phyloP scores from a whole-genome alignment of 805 yeast genomes.

The Teunomyces lycoperdinae region DNA sequence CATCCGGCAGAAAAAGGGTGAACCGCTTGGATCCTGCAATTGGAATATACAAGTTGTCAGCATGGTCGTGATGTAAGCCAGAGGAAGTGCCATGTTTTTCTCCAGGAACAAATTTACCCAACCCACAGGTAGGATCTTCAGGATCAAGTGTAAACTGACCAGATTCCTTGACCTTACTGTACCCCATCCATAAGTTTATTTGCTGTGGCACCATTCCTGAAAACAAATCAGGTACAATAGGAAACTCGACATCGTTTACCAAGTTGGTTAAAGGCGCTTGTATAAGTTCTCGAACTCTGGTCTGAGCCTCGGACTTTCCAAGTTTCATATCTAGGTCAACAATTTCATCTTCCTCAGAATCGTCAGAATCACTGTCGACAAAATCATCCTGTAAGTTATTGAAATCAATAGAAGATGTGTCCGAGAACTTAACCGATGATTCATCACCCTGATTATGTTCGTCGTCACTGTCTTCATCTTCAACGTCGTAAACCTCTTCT shows the following conservation, averaged over 20 bases:
- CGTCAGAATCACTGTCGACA: conserved; percentile 27
- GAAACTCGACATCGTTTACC: conserved; percentile 23
- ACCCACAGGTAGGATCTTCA: conserved; percentile 24
- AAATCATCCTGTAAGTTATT: conserved; percentile 49
- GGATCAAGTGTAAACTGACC: conserved; percentile 10
- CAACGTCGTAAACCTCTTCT: conserved; percentile 8
- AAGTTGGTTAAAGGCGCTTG: conserved; percentile 62
- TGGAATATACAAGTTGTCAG: conserved; percentile 69
- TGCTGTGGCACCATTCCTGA: conserved; percentile 58
- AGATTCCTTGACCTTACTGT: conserved; percentile 18
- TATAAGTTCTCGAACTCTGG: conserved; percentile 47
- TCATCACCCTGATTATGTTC: conserved; percentile 7
- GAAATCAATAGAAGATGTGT: conserved; percentile 42
- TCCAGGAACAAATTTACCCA: conserved; percentile 58
- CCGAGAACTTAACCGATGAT: conserved; percentile 22
- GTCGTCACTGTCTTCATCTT: conserved; percentile 11
- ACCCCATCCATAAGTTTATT: conserved; percentile 73
- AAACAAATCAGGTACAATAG: conserved; percentile 43
- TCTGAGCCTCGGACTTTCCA: conserved; percentile 30
- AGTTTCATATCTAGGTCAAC: conserved; percentile 20
- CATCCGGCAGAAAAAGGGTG: conserved; percentile 63
- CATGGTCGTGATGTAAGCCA: conserved; percentile 79
- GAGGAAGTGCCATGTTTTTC: conserved; percentile 53
- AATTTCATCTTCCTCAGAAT: conserved; percentile 18
- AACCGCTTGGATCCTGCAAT: conserved; percentile 61